A percentile compares a stretch with the other conserved stretches of the same genome.
Conservation (phyloP, 1,139 yeast genomes). For the Saccharomycopsis hybrid region DNA sequence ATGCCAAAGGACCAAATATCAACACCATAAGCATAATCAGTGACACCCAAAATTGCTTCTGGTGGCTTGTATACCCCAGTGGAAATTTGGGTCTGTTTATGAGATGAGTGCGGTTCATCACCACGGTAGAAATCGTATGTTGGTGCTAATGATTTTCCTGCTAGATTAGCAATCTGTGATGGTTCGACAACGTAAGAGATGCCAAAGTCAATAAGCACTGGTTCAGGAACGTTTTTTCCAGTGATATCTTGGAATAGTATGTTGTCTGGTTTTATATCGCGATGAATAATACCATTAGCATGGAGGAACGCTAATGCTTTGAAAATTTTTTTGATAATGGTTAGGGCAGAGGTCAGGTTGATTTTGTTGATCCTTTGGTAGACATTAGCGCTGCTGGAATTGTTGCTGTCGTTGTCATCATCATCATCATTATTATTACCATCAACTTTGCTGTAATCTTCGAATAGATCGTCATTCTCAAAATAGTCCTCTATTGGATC, state of each 20-base stretch:
- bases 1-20: slow-evolving; percentile 85
- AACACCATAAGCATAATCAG: slow-evolving; percentile 51
- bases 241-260: slow-evolving; percentile 40
- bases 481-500: slow-evolving; percentile 19
- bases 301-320: slow-evolving; percentile 50
- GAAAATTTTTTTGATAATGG: slow-evolving; percentile 39
- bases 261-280: slow-evolving; percentile 83
- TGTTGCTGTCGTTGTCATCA: slow-evolving; percentile 22
- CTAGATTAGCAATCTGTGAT: neutral
- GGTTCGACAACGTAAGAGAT: slow-evolving; percentile 46
- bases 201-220: slow-evolving; percentile 72
- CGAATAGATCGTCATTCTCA: slow-evolving; percentile 15
- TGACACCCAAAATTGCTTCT: slow-evolving; percentile 68
- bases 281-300: slow-evolving; percentile 61
- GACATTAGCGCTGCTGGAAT: slow-evolving; percentile 20
- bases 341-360: slow-evolving; percentile 27
- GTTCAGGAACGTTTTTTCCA: slow-evolving; percentile 25
- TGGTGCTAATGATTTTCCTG: neutral
- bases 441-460: slow-evolving; percentile 8
- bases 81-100: slow-evolving; percentile 64
- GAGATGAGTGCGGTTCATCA: slow-evolving; percentile 37
- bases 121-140: slow-evolving; percentile 22
- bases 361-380: slow-evolving; percentile 28
- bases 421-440: slow-evolving; percentile 19
- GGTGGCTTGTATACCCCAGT: slow-evolving; percentile 81